Conservation (phyloP, 345 rosid genomes). For the Moringa oleifera region DNA sequence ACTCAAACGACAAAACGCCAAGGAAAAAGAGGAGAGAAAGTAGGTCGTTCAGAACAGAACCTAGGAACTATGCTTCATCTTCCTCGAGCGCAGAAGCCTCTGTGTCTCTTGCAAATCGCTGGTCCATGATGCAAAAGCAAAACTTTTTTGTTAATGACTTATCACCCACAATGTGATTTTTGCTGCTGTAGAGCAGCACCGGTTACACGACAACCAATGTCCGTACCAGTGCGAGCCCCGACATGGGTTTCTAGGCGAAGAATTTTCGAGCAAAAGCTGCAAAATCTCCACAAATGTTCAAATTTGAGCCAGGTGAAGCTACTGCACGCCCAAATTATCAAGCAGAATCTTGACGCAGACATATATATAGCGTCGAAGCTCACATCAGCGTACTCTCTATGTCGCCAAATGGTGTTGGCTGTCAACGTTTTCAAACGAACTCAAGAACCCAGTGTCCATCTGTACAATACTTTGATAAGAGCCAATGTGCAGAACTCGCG, state of each 20-base stretch:
- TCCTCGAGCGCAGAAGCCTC: too few species aligned
- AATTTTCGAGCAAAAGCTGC: slow-evolving; percentile 58
- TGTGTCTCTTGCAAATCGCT: too few species aligned
- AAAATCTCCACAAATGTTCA: slow-evolving; percentile 63
- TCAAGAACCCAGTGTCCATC: slow-evolving; percentile 45
- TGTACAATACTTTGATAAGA: slow-evolving; percentile 64
- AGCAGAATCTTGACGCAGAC: slow-evolving; percentile 53
- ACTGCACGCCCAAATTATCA: slow-evolving; percentile 65
- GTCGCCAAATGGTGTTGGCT: slow-evolving; percentile 51
- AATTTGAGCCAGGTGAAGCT: slow-evolving; percentile 60
- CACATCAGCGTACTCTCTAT: slow-evolving; percentile 60
- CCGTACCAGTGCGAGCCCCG: slow-evolving; percentile 55
- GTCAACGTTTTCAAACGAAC: slow-evolving; percentile 56
- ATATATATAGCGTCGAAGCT: slow-evolving; percentile 58
- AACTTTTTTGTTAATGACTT: slow-evolving; percentile 9
- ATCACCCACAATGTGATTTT: neutral
- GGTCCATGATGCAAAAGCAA: too few species aligned
- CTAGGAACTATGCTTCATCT: too few species aligned
- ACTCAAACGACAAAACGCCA: too few species aligned
- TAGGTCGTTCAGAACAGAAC: too few species aligned
- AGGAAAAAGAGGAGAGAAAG: too few species aligned
- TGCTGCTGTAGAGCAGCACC: neutral
- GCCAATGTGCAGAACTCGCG: slow-evolving; percentile 56
- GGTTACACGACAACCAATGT: slow-evolving; percentile 21
- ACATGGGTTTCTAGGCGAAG: slow-evolving; percentile 66